A percentile compares a stretch with the other conserved stretches of the same genome.
Conservation (phyloP, 768 basidiomycete species). For the Psilocybe tampanensis region DNA sequence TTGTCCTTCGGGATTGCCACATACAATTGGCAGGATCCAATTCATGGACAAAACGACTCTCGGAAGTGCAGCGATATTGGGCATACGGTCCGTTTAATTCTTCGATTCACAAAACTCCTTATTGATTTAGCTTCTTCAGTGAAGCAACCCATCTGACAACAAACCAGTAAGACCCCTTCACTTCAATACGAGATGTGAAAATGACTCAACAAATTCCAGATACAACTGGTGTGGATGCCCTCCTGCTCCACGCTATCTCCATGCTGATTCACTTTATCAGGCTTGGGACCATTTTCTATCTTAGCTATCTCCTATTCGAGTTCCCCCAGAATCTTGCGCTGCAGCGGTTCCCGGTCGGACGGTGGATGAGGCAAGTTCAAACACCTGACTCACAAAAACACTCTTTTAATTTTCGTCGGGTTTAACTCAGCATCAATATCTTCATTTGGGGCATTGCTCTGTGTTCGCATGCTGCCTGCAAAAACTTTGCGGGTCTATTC, state of each 20-base stretch:
- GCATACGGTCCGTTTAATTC: constrained; percentile 55
- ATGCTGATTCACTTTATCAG: constrained; percentile 31
- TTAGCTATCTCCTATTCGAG: constrained; percentile 71
- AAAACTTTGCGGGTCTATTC: constrained; percentile 65
- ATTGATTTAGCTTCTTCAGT: constrained; percentile 31
- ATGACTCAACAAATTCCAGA: constrained; percentile 29
- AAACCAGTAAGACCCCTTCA: constrained; percentile 50
- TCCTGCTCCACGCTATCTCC: neutral
- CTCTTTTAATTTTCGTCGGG: neutral
- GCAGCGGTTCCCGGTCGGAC: constrained; percentile 74
- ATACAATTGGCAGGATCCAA: constrained; percentile 54
- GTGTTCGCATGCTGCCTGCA: constrained; percentile 69
- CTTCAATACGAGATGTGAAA: neutral
- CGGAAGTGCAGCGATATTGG: constrained; percentile 68
- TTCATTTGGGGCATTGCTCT: constrained; percentile 66
- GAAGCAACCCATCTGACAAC: constrained; percentile 62
- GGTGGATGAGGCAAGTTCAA: constrained; percentile 70
- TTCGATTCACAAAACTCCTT: neutral
- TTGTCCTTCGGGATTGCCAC: neutral
- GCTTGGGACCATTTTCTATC: constrained; percentile 77
- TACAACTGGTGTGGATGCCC: constrained; percentile 58
- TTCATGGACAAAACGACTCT: constrained; percentile 81
- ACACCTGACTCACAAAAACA: no score
- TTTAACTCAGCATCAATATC: constrained; percentile 56
- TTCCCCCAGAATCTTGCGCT: constrained; percentile 75